Conservation (phyloP, 495 filamentous ascomycete genomes). For the Pyrenopolyporus hunteri region DNA sequence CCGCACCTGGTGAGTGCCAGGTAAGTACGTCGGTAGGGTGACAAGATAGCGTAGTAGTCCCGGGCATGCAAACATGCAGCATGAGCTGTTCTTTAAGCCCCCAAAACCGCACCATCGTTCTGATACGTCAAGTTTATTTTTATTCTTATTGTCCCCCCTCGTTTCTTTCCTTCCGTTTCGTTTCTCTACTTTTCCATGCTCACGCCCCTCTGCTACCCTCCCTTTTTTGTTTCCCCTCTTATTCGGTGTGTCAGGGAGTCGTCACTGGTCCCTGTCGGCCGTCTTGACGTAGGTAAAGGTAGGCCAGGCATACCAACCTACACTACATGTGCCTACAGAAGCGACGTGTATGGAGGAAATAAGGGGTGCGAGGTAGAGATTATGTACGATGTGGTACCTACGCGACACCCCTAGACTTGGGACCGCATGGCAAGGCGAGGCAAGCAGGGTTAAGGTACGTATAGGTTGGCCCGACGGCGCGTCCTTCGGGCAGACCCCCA, state of each 20-base stretch:
- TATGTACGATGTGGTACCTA: slow-evolving; percentile 20
- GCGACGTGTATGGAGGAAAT: slow-evolving; percentile 12
- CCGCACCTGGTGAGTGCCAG: slow-evolving; percentile 13
- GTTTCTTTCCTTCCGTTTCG: neutral
- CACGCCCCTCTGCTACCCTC: neutral
- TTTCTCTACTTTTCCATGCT: neutral
- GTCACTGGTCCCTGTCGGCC: slow-evolving; percentile 24
- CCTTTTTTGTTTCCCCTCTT: neutral
- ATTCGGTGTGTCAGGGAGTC: slow-evolving; percentile 31
- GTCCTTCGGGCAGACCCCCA: slow-evolving; percentile 39
- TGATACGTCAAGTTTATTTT: slow-evolving; percentile 30
- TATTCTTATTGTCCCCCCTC: neutral
- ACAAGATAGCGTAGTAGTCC: slow-evolving; percentile 33
- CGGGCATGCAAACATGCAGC: slow-evolving; percentile 23
- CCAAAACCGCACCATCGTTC: slow-evolving; percentile 29
- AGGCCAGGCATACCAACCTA: slow-evolving; percentile 2
- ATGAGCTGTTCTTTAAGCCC: slow-evolving; percentile 34
- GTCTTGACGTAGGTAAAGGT: slow-evolving; percentile 25
- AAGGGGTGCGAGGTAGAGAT: neutral
- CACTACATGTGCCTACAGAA: too few relatives aligned
- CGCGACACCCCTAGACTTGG: slow-evolving; percentile 26
- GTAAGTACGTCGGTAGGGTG: slow-evolving; percentile 25
- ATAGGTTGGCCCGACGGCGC: slow-evolving; percentile 30
- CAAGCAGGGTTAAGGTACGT: slow-evolving; percentile 13
- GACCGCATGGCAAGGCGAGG: slow-evolving; percentile 20